Base-by-base conservation (phyloP, 2,329 filamentous ascomycete genomes). In the Botrytis porri region DNA sequence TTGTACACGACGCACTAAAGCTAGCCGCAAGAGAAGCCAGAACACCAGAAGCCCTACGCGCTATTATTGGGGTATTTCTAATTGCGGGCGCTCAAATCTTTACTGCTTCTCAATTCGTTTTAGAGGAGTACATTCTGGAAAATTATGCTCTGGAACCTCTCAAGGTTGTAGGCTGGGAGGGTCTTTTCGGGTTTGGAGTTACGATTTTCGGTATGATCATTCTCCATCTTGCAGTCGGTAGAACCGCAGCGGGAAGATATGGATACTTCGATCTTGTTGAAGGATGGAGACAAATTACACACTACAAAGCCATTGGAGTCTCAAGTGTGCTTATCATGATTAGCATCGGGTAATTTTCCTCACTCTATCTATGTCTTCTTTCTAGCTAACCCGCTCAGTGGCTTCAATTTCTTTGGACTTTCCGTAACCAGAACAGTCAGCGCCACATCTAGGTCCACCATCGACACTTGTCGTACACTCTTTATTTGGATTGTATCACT, bases 401-500 rank as follows among this genome's bases (percentile, higher is more conserved):
- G 95, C 71, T 99, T 98, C 88, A 99, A 99, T 84, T 99, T 97
- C 86, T 99, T 99, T 82, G 96, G 96, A 12, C 88, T 99, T 16
- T 96, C 93, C 0, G 95, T 99, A 14, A 99, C 96, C 0, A 90
- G 93, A 74, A 90, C 84, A 75, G 94, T 99, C 77, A 97, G 93
- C 75, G 96, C 96, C 18, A 99, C 96, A 0, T 94, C 95, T 1
- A 90, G 96, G 75, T 97, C 94, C 45, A 98, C 95, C 45, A 98
- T 99, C 79, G 96, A 99, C 82, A 99, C 96, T 1, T 98, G 95
- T 86, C 90, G 95, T 59, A 99, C 96, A 0, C 88, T 99, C 1
- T 98, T 99, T 84, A 98, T 99, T 83, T 99, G 96, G 96, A 88
- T 99, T 41, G 93, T 97, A 22, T 97, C 94, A 29, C 88, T 99